Evolutionary conservation across 352 stramenopile species (phyloP), one percentile per base, ranked within the genome.

Genomic region (Pythium vanterpoolii): DNA sequence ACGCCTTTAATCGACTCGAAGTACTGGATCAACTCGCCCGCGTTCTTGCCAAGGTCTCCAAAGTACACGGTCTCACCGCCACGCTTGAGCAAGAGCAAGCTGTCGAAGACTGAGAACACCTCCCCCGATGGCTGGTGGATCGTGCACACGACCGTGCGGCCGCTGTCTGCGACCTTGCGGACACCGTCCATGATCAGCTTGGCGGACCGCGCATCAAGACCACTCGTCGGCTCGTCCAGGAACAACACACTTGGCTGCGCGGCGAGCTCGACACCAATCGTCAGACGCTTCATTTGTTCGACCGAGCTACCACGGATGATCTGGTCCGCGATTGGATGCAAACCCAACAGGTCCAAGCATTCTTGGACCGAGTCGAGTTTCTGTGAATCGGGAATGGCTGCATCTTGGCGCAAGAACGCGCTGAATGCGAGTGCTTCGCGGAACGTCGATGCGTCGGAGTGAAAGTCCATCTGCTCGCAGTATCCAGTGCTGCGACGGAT

Each of bases 341-440:
- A 18, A 10, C 60, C 63, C 8, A 83, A 44, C 26, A 83, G 30
- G n/a, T 74, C 63, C 6, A 87, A 33, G 39, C 67, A 76, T 28
- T 81, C 71, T 11, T 71, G 64, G 9, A 84, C 76, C 5, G 74
- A 79, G 28, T 71, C 65, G 38, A 55, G 54, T 50, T 77, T 78
- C 5, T 65, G 31, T 45, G 36, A 30, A 49, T 80, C 42, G 6
- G 71, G 34, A 9, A 77, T 31, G 16, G 46, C 53, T 4, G 56
- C 60, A 18, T 42, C 50, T 28, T 89, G 79, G 24, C 93, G 78
- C 53, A 98, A 68, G 60, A 92, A 92, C 1, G 93, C 89, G 36
- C 84, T 96, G 65, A 98, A 98, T 1, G 76, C 77, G n/a, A 98
- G 80, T 10, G 90, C 87, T 54, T 98, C 95, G 14, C 91, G 77